Evolutionary conservation across 352 stramenopile genomes (phyloP).

Genomic region (Globisporangium carolinianum): DNA sequence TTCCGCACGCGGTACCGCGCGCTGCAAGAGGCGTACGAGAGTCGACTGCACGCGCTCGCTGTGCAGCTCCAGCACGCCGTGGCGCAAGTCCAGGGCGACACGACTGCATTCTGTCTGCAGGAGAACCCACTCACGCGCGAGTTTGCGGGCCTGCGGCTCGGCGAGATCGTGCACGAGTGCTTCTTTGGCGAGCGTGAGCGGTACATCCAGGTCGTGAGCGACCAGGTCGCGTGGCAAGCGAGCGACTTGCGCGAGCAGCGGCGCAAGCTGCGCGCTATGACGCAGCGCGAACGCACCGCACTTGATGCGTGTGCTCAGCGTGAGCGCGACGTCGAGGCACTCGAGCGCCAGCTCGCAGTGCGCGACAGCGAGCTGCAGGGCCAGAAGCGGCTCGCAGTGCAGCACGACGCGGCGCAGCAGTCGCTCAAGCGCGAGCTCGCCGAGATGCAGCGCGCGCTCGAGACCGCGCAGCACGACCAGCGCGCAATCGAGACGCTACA

Average conservation of each 20-base stretch:
- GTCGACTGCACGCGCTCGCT: conserved; percentile 51
- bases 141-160: conserved; percentile 46
- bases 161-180: conserved; percentile 61
- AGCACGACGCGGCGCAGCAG: conserved; percentile 18
- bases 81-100: conserved; percentile 46
- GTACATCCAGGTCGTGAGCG: conserved; percentile 64
- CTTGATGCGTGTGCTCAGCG: conserved; percentile 35
- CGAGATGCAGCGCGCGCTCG: conserved; percentile 24
- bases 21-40: conserved; percentile 70
- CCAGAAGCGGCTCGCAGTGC: conserved; percentile 22
- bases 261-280: conserved; percentile 29
- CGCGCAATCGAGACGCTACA: conserved; percentile 29
- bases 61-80: conserved; percentile 44
- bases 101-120: conserved; percentile 53
- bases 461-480: conserved; percentile 18
- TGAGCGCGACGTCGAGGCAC: conserved; percentile 30
- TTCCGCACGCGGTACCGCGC: conserved; percentile 60
- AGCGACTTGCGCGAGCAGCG: conserved; percentile 50
- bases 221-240: conserved; percentile 67
- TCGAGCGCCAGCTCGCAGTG: conserved; percentile 37
- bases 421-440: conserved; percentile 28
- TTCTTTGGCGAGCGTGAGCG: conserved; percentile 64
- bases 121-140: conserved; percentile 60
- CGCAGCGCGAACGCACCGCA: conserved; percentile 31
- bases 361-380: conserved; percentile 37